Conservation (phyloP, 352 stramenopile genomes). For the Globisporangium spinosum region DNA sequence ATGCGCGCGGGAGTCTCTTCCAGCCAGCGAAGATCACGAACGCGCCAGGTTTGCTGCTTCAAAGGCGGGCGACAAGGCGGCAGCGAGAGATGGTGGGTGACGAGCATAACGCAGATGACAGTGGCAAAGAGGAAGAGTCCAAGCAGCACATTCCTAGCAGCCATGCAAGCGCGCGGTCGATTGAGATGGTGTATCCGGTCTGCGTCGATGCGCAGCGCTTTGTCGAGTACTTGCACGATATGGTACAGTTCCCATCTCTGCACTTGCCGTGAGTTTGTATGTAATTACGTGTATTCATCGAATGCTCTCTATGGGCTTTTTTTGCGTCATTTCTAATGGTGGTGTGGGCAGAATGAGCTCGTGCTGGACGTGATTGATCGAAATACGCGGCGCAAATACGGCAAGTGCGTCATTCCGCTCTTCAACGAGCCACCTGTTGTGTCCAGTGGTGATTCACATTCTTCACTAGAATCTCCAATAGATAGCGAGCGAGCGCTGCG, state of each 20-base stretch:
- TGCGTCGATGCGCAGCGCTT: constrained; percentile 10
- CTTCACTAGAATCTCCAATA: constrained; percentile 3
- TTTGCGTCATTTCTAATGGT: not conserved
- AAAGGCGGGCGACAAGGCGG: not conserved
- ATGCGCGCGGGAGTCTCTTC: constrained; percentile 15
- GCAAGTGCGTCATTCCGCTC: constrained; percentile 29
- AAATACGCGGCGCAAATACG: constrained; percentile 32
- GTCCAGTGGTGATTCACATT: not conserved
- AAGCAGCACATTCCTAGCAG: not conserved
- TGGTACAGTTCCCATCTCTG: constrained; percentile 6
- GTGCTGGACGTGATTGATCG: constrained; percentile 64
- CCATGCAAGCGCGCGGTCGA: not conserved
- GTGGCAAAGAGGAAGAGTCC: not conserved
- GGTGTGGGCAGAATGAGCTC: constrained; percentile 31
- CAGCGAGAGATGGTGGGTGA: not conserved
- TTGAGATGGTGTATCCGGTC: constrained; percentile 23
- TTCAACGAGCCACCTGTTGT: not conserved
- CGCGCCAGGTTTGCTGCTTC: not conserved
- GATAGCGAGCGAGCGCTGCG: constrained; percentile 28
- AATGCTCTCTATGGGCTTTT: not conserved
- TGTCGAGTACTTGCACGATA: constrained; percentile 17
- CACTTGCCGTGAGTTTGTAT: not conserved
- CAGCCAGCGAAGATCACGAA: constrained; percentile 17
- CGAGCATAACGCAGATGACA: not conserved
- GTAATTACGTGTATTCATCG: constrained; percentile 1